Conservation (phyloP, 1,284 basidiomycete genomes). For the Sporisorium scitamineum region DNA sequence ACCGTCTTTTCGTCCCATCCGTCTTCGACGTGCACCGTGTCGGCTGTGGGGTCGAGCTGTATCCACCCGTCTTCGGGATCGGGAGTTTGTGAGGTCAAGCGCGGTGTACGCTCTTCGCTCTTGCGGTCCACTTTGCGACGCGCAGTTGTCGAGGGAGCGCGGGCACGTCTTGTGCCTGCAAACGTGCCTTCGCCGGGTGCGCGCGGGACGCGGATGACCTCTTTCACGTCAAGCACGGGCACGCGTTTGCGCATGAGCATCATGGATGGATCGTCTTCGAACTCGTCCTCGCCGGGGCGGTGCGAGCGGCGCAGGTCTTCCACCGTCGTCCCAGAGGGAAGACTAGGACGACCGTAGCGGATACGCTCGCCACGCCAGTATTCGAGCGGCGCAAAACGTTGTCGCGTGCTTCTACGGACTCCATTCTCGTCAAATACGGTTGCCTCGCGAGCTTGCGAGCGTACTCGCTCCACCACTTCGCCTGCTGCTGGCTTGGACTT, state of each 20-base stretch:
- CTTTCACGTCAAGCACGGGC: constrained; percentile 78
- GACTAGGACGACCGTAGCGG: constrained; percentile 74
- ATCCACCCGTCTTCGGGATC: constrained; percentile 32
- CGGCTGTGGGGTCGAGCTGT: constrained; percentile 72
- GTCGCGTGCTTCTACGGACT: constrained; percentile 80
- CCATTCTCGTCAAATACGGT: constrained; percentile 72
- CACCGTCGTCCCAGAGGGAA: constrained; percentile 26
- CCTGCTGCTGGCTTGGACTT: constrained; percentile 24
- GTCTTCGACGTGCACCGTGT: constrained; percentile 71
- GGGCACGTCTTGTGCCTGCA: constrained; percentile 46
- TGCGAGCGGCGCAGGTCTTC: constrained; percentile 31
- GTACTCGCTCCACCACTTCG: constrained; percentile 43
- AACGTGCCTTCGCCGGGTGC: constrained; percentile 72
- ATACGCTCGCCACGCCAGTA: constrained; percentile 94
- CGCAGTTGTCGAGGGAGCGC: neutral
- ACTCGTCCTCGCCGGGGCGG: constrained; percentile 51
- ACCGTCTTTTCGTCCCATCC: constrained; percentile 88
- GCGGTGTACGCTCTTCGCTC: constrained; percentile 62
- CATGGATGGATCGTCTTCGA: constrained; percentile 51
- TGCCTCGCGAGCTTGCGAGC: constrained; percentile 19
- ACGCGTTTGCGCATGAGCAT: constrained; percentile 71
- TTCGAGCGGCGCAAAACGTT: constrained; percentile 82
- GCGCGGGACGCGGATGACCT: constrained; percentile 82
- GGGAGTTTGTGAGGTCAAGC: constrained; percentile 67
- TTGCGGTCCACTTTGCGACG: constrained; percentile 27